Evolutionary conservation across 768 basidiomycete species (phyloP).

Genomic region (Daedaleopsis nitida): DNA sequence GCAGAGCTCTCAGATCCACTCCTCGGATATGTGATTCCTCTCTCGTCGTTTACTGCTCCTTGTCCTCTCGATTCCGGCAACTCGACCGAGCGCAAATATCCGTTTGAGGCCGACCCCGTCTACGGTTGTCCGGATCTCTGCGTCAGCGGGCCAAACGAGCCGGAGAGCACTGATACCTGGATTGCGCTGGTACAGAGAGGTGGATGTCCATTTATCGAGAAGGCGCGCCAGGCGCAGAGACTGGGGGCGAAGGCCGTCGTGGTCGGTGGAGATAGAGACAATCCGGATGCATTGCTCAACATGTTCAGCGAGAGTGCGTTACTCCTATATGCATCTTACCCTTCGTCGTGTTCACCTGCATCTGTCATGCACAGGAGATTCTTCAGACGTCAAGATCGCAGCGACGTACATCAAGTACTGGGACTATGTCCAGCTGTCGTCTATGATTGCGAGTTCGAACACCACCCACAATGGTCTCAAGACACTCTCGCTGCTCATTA

Average conservation of each 20-base stretch:
- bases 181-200: conserved; percentile 92
- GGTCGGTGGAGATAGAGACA: conserved; percentile 84
- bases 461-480: conserved; percentile 77
- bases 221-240: conserved; percentile 54
- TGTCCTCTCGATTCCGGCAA: conserved; percentile 42
- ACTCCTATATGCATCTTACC: conserved; percentile 6
- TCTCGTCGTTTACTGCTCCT: conserved; percentile 36
- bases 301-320: conserved; percentile 89
- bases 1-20: conserved; percentile 60
- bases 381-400: conserved; percentile 81
- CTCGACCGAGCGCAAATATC: conserved; percentile 14
- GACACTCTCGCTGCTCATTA: conserved; percentile 77
- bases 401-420: conserved; percentile 88
- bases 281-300: conserved; percentile 77
- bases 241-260: conserved; percentile 87
- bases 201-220: conserved; percentile 87
- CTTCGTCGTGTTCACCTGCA: conserved; percentile 10
- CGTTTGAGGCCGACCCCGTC: conserved; percentile 27
- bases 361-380: conserved; percentile 57
- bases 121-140: conserved; percentile 74
- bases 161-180: conserved; percentile 71
- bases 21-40: conserved; percentile 40
- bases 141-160: conserved; percentile 51
- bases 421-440: conserved; percentile 70
- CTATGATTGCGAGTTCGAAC: conserved; percentile 73